Percentiles rank a stretch among this genome's conserved stretches.
phyloP scores from a whole-genome alignment of 2,329 filamentous ascomycete species.

The Talaromyces amestolkiae region DNA sequence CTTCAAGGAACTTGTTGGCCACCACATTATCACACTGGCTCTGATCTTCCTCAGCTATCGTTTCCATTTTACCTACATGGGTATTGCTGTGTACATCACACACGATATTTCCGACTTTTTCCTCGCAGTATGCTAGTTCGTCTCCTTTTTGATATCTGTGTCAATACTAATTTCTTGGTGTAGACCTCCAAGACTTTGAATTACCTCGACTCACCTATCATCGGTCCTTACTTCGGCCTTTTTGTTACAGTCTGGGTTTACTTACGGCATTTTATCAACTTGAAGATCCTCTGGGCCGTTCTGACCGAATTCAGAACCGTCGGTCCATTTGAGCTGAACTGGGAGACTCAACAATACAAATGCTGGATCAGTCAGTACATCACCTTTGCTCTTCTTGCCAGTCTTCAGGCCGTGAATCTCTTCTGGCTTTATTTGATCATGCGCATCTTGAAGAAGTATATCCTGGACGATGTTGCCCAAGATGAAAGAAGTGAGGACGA shows the following conservation, averaged over 20 bases:
- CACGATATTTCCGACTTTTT: slow-evolving; percentile 96
- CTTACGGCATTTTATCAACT: slow-evolving; percentile 69
- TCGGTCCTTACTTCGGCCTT: slow-evolving; percentile 77
- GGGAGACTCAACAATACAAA: slow-evolving; percentile 51
- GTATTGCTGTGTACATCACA: slow-evolving; percentile 87
- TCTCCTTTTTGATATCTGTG: neutral
- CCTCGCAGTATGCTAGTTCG: slow-evolving; percentile 66
- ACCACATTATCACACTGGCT: slow-evolving; percentile 83
- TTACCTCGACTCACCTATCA: slow-evolving; percentile 76
- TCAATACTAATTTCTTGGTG: neutral
- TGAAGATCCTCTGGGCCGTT: slow-evolving; percentile 48
- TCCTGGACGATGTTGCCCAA: slow-evolving; percentile 37
- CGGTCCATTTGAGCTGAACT: slow-evolving; percentile 48
- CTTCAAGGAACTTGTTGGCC: slow-evolving; percentile 86
- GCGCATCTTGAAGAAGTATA: slow-evolving; percentile 44
- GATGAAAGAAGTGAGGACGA: slow-evolving; percentile 49
- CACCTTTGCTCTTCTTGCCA: slow-evolving; percentile 44
- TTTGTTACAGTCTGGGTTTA: slow-evolving; percentile 88
- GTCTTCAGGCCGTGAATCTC: slow-evolving; percentile 47
- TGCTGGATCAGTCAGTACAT: slow-evolving; percentile 50
- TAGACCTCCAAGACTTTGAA: slow-evolving; percentile 89
- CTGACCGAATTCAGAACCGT: slow-evolving; percentile 49
- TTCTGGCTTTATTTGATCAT: slow-evolving; percentile 49
- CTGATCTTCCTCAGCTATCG: slow-evolving; percentile 86
- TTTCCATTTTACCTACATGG: slow-evolving; percentile 96